These are phyloP conservation scores for Tricholoma hemisulphureum DNA, from an alignment of 768 basidiomycete species.

Conservation along the genomic window DNA sequence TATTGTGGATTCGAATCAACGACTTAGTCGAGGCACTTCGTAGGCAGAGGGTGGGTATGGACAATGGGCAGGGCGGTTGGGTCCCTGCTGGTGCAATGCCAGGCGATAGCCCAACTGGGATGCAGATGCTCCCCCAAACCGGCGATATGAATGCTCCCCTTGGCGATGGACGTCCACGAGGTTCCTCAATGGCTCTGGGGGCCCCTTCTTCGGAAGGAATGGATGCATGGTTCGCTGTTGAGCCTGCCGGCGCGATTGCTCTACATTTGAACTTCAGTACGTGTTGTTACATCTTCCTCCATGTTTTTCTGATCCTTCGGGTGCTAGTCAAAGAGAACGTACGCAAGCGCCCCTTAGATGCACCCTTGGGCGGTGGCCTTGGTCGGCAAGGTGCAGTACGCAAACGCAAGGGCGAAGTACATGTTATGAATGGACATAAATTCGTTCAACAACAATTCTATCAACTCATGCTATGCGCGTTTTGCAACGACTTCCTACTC, in stretches of 20 bases:
- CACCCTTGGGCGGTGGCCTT: slow-evolving; percentile 79
- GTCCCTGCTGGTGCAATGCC: slow-evolving; percentile 92
- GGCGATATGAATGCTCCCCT: slow-evolving; percentile 50
- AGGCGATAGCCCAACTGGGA: slow-evolving; percentile 46
- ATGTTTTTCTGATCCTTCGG: slow-evolving; percentile 12
- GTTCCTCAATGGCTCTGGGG: slow-evolving; percentile 33
- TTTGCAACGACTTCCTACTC: slow-evolving; percentile 96
- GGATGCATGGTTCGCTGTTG: slow-evolving; percentile 96
- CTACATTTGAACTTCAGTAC: slow-evolving; percentile 89
- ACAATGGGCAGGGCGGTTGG: slow-evolving; percentile 88
- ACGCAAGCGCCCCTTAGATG: slow-evolving; percentile 92
- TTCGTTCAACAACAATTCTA: slow-evolving; percentile 98
- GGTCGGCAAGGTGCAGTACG: slow-evolving; percentile 98
- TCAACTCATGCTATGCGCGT: slow-evolving; percentile 96
- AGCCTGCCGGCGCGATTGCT: slow-evolving; percentile 92
- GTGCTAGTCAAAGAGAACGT: slow-evolving; percentile 93
- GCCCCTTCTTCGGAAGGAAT: slow-evolving; percentile 69
- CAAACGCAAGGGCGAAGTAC: slow-evolving; percentile 96
- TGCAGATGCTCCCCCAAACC: slow-evolving; percentile 29
- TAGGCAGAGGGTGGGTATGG: slow-evolving; percentile 87
- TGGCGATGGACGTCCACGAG: slow-evolving; percentile 42
- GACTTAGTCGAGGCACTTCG: slow-evolving; percentile 93
- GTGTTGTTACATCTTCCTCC: slow-evolving; percentile 29
- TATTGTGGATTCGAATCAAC: slow-evolving; percentile 91
- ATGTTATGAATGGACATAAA: slow-evolving; percentile 99